Percentiles rank a stretch among this genome's conserved stretches.
These are phyloP conservation scores for Flaveria floridana DNA, from an alignment of 140 eudicot genomes.

Conservation along the genomic window DNA sequence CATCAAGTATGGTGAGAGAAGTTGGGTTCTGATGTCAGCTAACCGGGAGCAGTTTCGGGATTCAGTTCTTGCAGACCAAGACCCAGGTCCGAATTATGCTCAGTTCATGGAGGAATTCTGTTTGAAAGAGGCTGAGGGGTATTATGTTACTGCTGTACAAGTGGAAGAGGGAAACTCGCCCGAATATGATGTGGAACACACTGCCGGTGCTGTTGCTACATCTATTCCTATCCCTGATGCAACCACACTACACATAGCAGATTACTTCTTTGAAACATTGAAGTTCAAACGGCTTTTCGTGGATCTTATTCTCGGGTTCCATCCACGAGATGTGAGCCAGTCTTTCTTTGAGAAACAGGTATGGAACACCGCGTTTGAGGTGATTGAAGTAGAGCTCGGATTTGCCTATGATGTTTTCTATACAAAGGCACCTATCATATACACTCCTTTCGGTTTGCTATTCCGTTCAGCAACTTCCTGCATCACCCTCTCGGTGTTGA, in stretches of 20 bases:
- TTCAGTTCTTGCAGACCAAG: constrained; percentile 8
- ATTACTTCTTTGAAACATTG: constrained; percentile 29
- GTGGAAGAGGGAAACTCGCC: constrained; percentile 27
- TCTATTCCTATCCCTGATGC: constrained; percentile 23
- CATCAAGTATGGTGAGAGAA: constrained; percentile 42
- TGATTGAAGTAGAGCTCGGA: constrained; percentile 41
- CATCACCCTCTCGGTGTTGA: constrained; percentile 22
- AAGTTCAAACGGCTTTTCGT: constrained; percentile 34
- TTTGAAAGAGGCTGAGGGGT: constrained; percentile 38
- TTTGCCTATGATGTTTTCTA: constrained; percentile 41
- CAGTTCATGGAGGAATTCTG: constrained; percentile 32
- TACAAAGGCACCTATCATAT: constrained; percentile 35
- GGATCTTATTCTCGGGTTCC: constrained; percentile 40
- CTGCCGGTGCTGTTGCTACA: constrained; percentile 3
- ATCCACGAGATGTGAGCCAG: constrained; percentile 30
- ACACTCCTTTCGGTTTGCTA: constrained; percentile 28
- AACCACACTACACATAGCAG: constrained; percentile 20
- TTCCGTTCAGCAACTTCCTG: constrained; percentile 24
- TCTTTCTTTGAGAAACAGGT: constrained; percentile 21
- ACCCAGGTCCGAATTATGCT: constrained; percentile 30
- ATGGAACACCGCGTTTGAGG: constrained; percentile 16
- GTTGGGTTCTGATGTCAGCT: constrained; percentile 35
- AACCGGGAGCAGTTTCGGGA: constrained; percentile 30
- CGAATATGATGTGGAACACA: constrained; percentile 25
- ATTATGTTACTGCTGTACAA: constrained; percentile 27